Percentiles rank a stretch among this genome's conserved stretches.
Conservation (phyloP, 2,329 filamentous ascomycete genomes). For the Aureobasidium vineae region DNA sequence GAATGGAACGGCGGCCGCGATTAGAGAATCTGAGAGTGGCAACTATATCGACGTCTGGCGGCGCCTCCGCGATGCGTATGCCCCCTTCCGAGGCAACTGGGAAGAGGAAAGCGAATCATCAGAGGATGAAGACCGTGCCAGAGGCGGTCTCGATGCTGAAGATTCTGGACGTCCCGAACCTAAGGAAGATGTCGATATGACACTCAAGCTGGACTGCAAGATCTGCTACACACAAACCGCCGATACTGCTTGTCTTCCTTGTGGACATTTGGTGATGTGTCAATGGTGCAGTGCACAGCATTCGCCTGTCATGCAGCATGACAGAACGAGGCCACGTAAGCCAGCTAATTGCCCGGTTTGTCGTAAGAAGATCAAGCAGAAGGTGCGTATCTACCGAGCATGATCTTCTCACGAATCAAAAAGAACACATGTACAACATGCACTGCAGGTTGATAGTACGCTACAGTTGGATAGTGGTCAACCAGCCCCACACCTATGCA, state of each 20-base stretch:
- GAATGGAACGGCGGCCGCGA: conserved; percentile 25
- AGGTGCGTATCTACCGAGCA: conserved; percentile 35
- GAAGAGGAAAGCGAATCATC: conserved; percentile 30
- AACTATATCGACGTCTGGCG: conserved; percentile 21
- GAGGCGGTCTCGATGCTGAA: conserved; percentile 47
- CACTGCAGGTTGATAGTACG: not conserved
- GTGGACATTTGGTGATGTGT: conserved; percentile 56
- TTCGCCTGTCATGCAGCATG: conserved; percentile 45
- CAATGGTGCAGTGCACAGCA: conserved; percentile 55
- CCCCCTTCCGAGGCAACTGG: conserved; percentile 11
- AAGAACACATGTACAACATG: not conserved
- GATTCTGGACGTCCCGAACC: conserved; percentile 49
- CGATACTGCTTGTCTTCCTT: conserved; percentile 54
- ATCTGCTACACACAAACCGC: conserved; percentile 55
- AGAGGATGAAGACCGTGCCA: conserved; percentile 28
- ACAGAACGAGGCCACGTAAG: conserved; percentile 42
- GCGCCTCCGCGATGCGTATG: conserved; percentile 22
- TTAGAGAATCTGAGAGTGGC: conserved; percentile 4
- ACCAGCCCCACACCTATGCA: not conserved
- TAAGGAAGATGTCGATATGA: conserved; percentile 51
- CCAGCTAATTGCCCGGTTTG: conserved; percentile 49
- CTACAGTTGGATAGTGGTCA: not conserved
- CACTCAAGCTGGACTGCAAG: conserved; percentile 52
- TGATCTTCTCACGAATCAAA: not conserved
- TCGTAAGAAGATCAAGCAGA: conserved; percentile 47